phyloP scores from a whole-genome alignment of 257 asterid species.

The Nicotiana paniculata region DNA sequence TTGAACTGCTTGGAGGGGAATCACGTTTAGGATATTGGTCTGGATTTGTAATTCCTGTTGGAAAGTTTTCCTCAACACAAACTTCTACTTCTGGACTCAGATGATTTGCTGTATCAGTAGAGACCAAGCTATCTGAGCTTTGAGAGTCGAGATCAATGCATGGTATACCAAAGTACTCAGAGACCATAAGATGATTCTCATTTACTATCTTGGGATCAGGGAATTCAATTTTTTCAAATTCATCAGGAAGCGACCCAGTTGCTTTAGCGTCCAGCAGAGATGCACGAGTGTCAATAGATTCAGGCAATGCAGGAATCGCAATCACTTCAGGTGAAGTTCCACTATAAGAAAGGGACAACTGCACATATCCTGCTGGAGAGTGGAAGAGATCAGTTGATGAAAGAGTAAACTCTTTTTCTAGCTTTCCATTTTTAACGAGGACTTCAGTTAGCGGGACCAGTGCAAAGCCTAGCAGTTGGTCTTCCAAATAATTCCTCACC shows the following conservation, averaged over 20 bases:
- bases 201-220: constrained; percentile 79
- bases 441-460: constrained; percentile 82
- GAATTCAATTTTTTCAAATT: constrained; percentile 71
- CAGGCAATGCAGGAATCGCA: constrained; percentile 39
- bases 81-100: constrained; percentile 35
- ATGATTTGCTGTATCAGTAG: constrained; percentile 56
- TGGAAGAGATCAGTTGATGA: constrained; percentile 94
- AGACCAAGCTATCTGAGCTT: constrained; percentile 29
- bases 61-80: constrained; percentile 31
- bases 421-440: constrained; percentile 51
- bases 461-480: constrained; percentile 89
- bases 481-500: constrained; percentile 86
- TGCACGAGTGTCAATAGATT: constrained; percentile 29
- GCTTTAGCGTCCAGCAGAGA: constrained; percentile 16
- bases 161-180: constrained; percentile 67
- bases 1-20: constrained; percentile 67
- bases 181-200: constrained; percentile 77
- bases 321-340: constrained; percentile 77
- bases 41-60: constrained; percentile 16
- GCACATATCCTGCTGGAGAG: constrained; percentile 96
- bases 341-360: constrained; percentile 54
- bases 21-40: constrained; percentile 31
- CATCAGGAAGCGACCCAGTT: constrained; percentile 28
- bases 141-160: constrained; percentile 46
- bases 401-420: constrained; percentile 83